Evolutionary conservation across 148 eudicot genomes (phyloP).

Genomic region (Nepenthes mirabilis): DNA sequence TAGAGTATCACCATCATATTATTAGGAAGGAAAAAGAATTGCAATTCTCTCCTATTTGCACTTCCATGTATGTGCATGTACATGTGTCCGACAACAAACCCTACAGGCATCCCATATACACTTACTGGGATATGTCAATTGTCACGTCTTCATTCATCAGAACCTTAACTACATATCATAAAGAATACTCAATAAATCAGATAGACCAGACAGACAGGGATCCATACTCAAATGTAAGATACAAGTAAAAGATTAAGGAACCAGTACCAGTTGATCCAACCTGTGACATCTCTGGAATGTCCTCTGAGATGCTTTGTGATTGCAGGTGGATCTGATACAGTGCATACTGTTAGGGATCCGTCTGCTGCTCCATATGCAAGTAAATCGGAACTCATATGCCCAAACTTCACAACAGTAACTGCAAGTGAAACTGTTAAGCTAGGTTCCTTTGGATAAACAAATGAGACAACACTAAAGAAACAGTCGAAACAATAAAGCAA

Average conservation of each 20-base stretch:
- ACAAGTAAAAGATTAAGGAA: conserved; percentile 25
- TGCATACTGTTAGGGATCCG: conserved; percentile 83
- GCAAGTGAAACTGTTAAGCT: conserved; percentile 15
- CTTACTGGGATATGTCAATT: no score
- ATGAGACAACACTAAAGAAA: neutral
- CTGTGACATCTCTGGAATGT: conserved; percentile 98
- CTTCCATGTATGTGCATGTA: no score
- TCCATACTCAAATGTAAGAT: no score
- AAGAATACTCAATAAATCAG: no score
- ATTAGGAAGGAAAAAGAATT: no score
- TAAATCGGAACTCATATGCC: conserved; percentile 93
- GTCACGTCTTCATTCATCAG: no score
- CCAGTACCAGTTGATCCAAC: conserved; percentile 76
- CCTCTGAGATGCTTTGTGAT: conserved; percentile 61
- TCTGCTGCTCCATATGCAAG: conserved; percentile 97
- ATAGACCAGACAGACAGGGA: no score
- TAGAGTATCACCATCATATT: no score
- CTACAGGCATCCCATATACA: no score
- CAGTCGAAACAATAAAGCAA: neutral
- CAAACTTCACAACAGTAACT: conserved; percentile 91
- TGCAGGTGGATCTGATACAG: conserved; percentile 63
- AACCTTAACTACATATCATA: no score
- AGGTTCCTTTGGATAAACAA: conserved; percentile 1
- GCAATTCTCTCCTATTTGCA: no score
- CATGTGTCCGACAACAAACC: no score